phyloP scores from a whole-genome alignment of 345 rosid genomes.

The Tarenaya hassleriana region DNA sequence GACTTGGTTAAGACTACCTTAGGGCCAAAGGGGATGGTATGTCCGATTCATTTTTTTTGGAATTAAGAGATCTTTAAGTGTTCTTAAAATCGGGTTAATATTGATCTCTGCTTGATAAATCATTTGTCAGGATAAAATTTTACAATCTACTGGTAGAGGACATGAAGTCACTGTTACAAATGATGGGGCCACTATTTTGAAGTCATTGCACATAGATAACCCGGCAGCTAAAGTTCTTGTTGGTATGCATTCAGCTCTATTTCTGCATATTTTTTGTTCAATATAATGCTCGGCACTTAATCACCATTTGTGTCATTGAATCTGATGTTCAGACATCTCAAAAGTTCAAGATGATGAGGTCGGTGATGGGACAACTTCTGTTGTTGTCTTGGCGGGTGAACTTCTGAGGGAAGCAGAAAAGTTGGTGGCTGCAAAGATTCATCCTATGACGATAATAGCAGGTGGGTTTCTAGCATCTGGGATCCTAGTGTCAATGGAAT shows the following conservation, averaged over 20 bases:
- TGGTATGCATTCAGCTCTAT: slow-evolving; percentile 46
- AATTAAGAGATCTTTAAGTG: not conserved
- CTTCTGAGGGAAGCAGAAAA: slow-evolving; percentile 95
- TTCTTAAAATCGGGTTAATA: not conserved
- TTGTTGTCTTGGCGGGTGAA: slow-evolving; percentile 96
- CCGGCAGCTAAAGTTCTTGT: slow-evolving; percentile 95
- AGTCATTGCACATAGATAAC: slow-evolving; percentile 90
- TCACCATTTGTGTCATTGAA: not conserved
- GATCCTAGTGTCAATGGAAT: too few relatives aligned
- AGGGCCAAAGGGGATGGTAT: slow-evolving; percentile 98
- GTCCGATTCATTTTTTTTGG: too few relatives aligned
- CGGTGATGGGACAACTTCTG: slow-evolving; percentile 99
- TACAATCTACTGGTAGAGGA: slow-evolving; percentile 94
- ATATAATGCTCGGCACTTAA: not conserved
- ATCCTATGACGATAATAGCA: slow-evolving; percentile 93
- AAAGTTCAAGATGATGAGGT: slow-evolving; percentile 99
- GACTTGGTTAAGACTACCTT: slow-evolving; percentile 91
- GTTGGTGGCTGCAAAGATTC: slow-evolving; percentile 84
- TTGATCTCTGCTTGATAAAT: slow-evolving; percentile 20
- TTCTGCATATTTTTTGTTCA: not conserved
- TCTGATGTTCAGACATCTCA: slow-evolving; percentile 55
- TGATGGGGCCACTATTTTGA: slow-evolving; percentile 96
- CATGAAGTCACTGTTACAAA: slow-evolving; percentile 77
- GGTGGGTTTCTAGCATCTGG: slow-evolving; percentile 35
- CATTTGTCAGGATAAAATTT: slow-evolving; percentile 66